A percentile compares a stretch with the other conserved stretches of the same genome.
phyloP scores from a whole-genome alignment of 2,329 filamentous ascomycete species.

The Claviceps lovelessii region DNA sequence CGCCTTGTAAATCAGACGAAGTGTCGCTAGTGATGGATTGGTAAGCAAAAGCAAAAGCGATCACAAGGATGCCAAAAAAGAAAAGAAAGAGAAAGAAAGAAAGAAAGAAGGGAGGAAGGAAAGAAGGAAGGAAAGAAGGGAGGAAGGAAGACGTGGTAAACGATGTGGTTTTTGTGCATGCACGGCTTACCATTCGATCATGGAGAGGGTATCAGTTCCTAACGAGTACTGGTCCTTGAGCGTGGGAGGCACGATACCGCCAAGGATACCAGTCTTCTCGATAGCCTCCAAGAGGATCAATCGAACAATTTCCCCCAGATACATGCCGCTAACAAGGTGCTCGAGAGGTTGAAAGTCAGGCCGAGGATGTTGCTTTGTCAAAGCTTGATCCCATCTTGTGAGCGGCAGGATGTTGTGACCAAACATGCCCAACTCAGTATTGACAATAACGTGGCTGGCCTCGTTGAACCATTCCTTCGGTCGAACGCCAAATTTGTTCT shows the following conservation, averaged over 20 bases:
- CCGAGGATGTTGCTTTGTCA: conserved; percentile 37
- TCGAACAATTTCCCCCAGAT: conserved; percentile 51
- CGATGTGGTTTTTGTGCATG: neutral
- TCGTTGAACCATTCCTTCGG: conserved; percentile 41
- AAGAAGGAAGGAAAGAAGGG: too few species aligned
- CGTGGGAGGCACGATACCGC: conserved; percentile 40
- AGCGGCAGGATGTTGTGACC: conserved; percentile 42
- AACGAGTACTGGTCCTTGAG: conserved; percentile 40
- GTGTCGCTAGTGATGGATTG: conserved; percentile 24
- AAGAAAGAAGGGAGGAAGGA: too few species aligned
- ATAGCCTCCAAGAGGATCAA: conserved; percentile 45
- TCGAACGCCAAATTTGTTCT: conserved; percentile 41
- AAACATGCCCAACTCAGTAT: conserved; percentile 55
- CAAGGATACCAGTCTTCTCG: conserved; percentile 37
- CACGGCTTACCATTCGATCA: conserved; percentile 38
- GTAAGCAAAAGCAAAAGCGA: neutral
- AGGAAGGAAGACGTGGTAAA: neutral
- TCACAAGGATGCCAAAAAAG: neutral
- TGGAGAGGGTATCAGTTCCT: conserved; percentile 45
- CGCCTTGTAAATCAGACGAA: conserved; percentile 26
- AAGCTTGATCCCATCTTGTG: conserved; percentile 44
- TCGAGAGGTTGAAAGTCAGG: conserved; percentile 50
- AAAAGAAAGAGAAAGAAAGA: too few species aligned
- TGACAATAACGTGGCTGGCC: conserved; percentile 49
- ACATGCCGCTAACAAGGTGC: conserved; percentile 49